Base-by-base conservation (phyloP, 345 rosid genomes). In the Eucalyptus rudis region DNA sequence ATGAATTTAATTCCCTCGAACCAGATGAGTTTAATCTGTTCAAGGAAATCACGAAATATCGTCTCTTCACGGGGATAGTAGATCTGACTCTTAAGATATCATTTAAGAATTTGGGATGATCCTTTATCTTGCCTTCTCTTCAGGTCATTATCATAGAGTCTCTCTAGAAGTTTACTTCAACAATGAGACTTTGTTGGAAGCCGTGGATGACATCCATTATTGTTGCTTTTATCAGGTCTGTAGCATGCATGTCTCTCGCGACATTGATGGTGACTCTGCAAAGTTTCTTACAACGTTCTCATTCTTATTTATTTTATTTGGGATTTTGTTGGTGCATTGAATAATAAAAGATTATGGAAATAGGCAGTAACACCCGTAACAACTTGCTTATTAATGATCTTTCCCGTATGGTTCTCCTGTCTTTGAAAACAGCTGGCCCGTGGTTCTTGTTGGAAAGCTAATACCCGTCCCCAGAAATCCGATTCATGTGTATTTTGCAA, bases 1-100 rank as follows among this genome's bases (percentile, higher is more conserved):
- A 97, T 84, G 99, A 98, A 91, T 96, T 98, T 90, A 97, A 98
- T 89, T 97, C 99, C 87, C 94, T 98, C 88, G 96, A 98, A 89
- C 99, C 99, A 86, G 99, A 98, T 91, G 96, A 97, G 91, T 87
- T 90, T 15, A 97, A 98, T 90, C 94, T 96, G 64, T 97, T 97
- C 89, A 88, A 49, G 56, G 99, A 99, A 86, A 93, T 98, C 49
- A 92, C 95, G 43, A 92, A 92, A 88, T 97, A 97, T 91, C 95
- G 86, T 87, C 96, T 98, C 81, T 97, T 98, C 90, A 90, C 96
- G 88, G 98, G 96, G 71, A 97, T 98, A 88, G 95, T 98, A 88
- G 93, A 92, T 45, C 80, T 96, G 86, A 97, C 99, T 13, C 13
- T n/a, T 95, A 29, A 62, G 71, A 62, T 6, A 62, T 62, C 71